A percentile compares a stretch with the other conserved stretches of the same genome.
Evolutionary conservation across 306 rosid species (phyloP).

Genomic region (Rubus parviflorus): DNA sequence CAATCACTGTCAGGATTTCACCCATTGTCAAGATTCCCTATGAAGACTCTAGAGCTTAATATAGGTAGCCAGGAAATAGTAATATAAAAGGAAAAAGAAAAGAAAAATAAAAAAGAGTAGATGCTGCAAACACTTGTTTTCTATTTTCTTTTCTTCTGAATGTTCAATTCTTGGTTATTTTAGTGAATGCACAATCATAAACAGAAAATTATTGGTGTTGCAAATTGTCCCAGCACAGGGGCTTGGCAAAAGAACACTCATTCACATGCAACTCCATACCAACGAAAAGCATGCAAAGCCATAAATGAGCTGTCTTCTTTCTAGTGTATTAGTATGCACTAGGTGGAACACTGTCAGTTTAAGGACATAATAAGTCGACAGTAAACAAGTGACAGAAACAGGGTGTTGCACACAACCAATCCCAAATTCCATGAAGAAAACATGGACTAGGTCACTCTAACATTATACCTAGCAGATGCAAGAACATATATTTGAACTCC

Average conservation of each 20-base stretch:
- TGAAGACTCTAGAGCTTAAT: no score
- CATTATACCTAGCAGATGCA: no score
- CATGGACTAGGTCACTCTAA: no score
- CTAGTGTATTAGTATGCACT: background rate
- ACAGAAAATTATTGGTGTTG: background rate
- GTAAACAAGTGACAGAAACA: background rate
- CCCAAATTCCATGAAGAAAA: no score
- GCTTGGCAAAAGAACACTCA: background rate
- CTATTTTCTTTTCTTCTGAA: background rate
- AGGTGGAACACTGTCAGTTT: background rate
- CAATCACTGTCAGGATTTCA: conserved; percentile 30
- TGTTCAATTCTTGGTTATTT: background rate
- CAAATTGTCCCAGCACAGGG: background rate
- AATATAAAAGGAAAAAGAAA: background rate
- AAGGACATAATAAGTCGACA: background rate
- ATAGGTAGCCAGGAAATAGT: no score
- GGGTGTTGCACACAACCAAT: background rate
- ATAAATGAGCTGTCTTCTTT: background rate
- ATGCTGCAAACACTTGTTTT: background rate
- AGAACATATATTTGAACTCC: background rate
- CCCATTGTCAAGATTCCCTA: no score
- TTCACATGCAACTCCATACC: background rate
- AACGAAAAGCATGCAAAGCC: background rate
- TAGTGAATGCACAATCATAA: background rate
- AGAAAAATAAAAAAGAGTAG: background rate